Conservation (phyloP, 331 rosid species). For the Telfairia occidentalis region DNA sequence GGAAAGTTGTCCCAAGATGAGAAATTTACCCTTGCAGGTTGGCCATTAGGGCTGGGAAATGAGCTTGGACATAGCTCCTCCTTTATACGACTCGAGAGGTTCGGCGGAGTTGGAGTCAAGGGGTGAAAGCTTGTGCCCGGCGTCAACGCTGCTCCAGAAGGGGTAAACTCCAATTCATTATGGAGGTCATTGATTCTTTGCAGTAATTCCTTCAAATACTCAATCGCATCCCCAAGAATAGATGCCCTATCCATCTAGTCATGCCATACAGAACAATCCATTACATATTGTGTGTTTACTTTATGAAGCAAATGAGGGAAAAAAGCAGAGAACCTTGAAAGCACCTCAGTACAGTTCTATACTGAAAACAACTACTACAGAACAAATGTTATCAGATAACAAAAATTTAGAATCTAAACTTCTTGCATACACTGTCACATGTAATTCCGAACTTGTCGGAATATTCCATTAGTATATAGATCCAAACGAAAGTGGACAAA, state of each 20-base stretch:
- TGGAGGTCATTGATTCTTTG: constrained; percentile 69
- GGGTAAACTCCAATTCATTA: constrained; percentile 58
- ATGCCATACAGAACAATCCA: background rate
- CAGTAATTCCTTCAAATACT: constrained; percentile 68
- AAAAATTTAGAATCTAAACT: background rate
- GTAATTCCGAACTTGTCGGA: background rate
- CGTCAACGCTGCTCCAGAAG: constrained; percentile 36
- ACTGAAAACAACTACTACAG: background rate
- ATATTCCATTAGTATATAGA: background rate
- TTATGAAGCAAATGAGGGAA: background rate
- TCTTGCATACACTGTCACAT: background rate
- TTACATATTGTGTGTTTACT: background rate
- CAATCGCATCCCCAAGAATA: constrained; percentile 80
- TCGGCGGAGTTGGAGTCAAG: constrained; percentile 57
- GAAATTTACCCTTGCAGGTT: constrained; percentile 48
- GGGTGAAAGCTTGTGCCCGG: constrained; percentile 59
- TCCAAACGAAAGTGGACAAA: background rate
- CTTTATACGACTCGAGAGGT: constrained; percentile 41
- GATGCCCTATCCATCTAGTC: constrained; percentile 76
- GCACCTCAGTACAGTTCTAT: background rate
- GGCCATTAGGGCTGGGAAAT: constrained; percentile 51
- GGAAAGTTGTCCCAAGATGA: constrained; percentile 1
- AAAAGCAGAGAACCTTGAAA: background rate
- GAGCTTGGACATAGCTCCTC: constrained; percentile 50
- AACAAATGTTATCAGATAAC: background rate